Evolutionary conservation across 2,329 filamentous ascomycete genomes (phyloP).

Genomic region (Plectosphaerella cucumerina): DNA sequence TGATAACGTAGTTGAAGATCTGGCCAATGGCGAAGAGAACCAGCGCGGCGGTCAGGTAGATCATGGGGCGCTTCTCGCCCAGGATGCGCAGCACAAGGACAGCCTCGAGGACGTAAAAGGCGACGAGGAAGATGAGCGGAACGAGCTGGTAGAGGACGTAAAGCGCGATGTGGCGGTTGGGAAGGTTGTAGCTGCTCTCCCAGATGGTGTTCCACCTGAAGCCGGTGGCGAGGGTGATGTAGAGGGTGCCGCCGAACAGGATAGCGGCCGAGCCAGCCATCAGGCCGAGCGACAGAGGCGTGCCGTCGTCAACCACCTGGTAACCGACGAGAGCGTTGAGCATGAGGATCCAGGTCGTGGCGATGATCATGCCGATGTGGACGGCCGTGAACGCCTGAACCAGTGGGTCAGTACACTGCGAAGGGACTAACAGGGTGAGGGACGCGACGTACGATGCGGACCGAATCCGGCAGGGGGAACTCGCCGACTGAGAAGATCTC

Average conservation of each 20-base stretch:
- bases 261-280: conserved; percentile 65
- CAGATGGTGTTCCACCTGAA: conserved; percentile 82
- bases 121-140: conserved; percentile 82
- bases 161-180: conserved; percentile 75
- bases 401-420: conserved; percentile 11
- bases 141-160: conserved; percentile 92
- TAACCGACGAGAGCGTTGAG: conserved; percentile 91
- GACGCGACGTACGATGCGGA: conserved; percentile 61
- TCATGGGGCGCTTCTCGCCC: conserved; percentile 87
- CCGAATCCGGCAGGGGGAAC: conserved; percentile 68
- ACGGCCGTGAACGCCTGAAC: conserved; percentile 78
- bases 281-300: conserved; percentile 73
- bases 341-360: conserved; percentile 85
- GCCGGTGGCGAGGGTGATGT: conserved; percentile 91
- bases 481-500: conserved; percentile 95
- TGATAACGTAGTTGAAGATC: conserved; percentile 93
- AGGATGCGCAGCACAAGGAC: conserved; percentile 82
- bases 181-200: conserved; percentile 54
- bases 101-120: conserved; percentile 80
- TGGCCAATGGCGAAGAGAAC: conserved; percentile 88
- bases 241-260: conserved; percentile 86
- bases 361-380: conserved; percentile 84
- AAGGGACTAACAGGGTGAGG: not conserved
- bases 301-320: conserved; percentile 91
- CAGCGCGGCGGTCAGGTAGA: conserved; percentile 71